Conservation (phyloP, 371 early-diverging fungal species). For the Syncephalastrum racemosum region DNA sequence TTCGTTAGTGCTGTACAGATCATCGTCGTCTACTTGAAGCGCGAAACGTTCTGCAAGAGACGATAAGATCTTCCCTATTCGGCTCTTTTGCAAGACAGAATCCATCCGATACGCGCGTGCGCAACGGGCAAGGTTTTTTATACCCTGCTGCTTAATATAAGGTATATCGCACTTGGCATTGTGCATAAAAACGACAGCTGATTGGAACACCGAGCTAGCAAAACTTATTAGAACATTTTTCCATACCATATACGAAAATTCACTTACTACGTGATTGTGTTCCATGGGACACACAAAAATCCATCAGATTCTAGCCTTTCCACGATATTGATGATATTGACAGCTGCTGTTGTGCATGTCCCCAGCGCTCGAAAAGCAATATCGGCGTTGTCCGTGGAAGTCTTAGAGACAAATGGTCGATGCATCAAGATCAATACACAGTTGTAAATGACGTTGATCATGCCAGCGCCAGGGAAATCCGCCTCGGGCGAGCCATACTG, state of each 20-base stretch:
- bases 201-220: constrained; percentile 36
- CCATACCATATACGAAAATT: neutral
- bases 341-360: constrained; percentile 34
- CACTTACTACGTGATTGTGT: constrained; percentile 35
- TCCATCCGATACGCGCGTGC: constrained; percentile 17
- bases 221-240: neutral
- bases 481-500: neutral
- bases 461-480: neutral
- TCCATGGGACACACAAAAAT: constrained; percentile 34
- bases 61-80: constrained; percentile 13
- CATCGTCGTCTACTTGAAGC: constrained; percentile 8
- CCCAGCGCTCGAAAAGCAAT: constrained; percentile 32
- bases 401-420: constrained; percentile 18
- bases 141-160: constrained; percentile 20
- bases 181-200: constrained; percentile 41
- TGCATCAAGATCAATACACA: constrained; percentile 18
- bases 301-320: constrained; percentile 16
- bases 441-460: constrained; percentile 18
- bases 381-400: constrained; percentile 7
- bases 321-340: constrained; percentile 17
- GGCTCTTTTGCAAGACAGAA: constrained; percentile 12
- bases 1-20: neutral
- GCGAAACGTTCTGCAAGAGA: constrained; percentile 13
- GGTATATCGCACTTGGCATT: constrained; percentile 36
- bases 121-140: constrained; percentile 23